These are phyloP conservation scores for Pichia sp. DNA, from an alignment of 1,139 yeast genomes.

Conservation along the genomic window DNA sequence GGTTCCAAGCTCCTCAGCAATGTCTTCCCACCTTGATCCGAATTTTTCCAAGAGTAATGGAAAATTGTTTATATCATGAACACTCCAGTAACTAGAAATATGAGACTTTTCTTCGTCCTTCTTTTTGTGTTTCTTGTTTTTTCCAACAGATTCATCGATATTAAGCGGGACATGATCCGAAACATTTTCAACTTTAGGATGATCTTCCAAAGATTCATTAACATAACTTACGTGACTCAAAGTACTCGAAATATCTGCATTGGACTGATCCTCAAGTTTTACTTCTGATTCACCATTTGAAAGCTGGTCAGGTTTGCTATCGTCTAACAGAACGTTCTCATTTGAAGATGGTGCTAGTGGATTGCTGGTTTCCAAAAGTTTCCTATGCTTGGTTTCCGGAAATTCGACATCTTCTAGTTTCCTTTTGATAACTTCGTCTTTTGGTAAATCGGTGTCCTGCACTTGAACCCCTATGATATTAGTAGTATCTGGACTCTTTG, in stretches of 20 bases:
- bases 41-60: constrained; percentile 58
- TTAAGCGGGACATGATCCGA: not conserved
- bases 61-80: constrained; percentile 69
- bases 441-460: not conserved
- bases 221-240: not conserved
- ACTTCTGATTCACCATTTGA: not conserved
- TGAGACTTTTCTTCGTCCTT: constrained; percentile 22
- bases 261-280: not conserved
- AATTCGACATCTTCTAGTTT: constrained; percentile 42
- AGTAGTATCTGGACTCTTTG: not conserved
- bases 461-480: not conserved
- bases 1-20: constrained; percentile 67
- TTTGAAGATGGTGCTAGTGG: not conserved
- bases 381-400: constrained; percentile 9
- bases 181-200: not conserved
- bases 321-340: not conserved
- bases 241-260: not conserved
- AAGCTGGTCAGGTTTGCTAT: not conserved
- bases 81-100: constrained; percentile 87
- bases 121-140: not conserved
- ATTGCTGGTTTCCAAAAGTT: constrained; percentile 14
- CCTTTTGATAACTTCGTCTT: constrained; percentile 25
- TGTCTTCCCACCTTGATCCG: constrained; percentile 80
- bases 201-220: not conserved
- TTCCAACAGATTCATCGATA: not conserved